These are phyloP conservation scores for Croton setiger DNA, from an alignment of 441 rosid species.

Conservation along the genomic window DNA sequence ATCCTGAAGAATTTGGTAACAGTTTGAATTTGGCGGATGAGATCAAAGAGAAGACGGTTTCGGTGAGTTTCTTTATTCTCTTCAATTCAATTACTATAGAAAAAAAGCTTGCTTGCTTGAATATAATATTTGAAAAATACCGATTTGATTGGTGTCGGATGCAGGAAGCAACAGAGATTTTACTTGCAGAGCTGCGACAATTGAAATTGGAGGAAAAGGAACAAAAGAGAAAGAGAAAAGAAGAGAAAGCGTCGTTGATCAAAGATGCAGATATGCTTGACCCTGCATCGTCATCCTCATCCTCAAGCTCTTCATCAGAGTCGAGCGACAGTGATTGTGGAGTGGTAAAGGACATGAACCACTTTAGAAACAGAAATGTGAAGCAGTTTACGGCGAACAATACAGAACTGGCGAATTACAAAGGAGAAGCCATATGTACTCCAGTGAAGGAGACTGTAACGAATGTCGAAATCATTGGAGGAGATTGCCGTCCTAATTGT, in stretches of 20 bases:
- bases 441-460: not conserved
- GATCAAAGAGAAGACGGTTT: slow-evolving; percentile 18
- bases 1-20: slow-evolving; percentile 9
- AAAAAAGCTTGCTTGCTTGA: not conserved
- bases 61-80: slow-evolving; percentile 15
- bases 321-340: slow-evolving; percentile 25
- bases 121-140: not conserved
- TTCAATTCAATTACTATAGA: not conserved
- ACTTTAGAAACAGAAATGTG: slow-evolving; percentile 4
- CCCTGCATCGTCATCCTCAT: slow-evolving; percentile 5
- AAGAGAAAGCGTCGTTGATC: slow-evolving; percentile 16
- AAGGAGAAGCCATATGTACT: not conserved
- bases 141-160: slow-evolving; percentile 2
- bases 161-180: slow-evolving; percentile 27
- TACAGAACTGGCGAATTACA: not conserved
- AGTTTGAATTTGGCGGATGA: slow-evolving; percentile 21
- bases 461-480: not conserved
- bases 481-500: not conserved
- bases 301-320: slow-evolving; percentile 21
- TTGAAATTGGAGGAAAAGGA: slow-evolving; percentile 23
- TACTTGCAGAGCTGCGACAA: slow-evolving; percentile 24
- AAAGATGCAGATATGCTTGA: not conserved
- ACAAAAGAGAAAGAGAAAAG: slow-evolving; percentile 19
- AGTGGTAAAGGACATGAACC: slow-evolving; percentile 6
- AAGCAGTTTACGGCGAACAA: not conserved